Base-by-base conservation (phyloP, 768 basidiomycete genomes). In the Macrolepiota albuminosa region DNA sequence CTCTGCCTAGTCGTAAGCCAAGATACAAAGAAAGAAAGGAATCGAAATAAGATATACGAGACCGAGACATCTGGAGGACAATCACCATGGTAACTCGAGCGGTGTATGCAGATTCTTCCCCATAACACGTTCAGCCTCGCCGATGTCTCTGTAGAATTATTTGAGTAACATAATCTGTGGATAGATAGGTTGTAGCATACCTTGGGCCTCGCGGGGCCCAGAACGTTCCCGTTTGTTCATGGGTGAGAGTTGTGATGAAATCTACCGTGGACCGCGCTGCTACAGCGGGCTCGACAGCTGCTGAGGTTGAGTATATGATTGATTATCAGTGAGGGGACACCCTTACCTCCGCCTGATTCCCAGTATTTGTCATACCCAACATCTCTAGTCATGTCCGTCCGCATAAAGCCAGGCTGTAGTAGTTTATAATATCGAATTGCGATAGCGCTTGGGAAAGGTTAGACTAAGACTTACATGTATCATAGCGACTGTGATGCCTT, bases 151-250 rank as follows among this genome's bases (percentile, higher is more conserved):
- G 50, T 42, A 21, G 13, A 46, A n/a, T 11, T 6, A 16, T 33
- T 11, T 53, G 52, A 54, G 29, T n/a, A n/a, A n/a, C n/a, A n/a
- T 0, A 13, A 0, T 5, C 29, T 13, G 3, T 18, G 5, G 16
- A 0, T 7, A 8, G 31, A 40, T 31, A 29, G 14, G 40, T 1
- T 37, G 5, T 2, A 16, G 56, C 67, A 40, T 46, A 75, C 75
- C 73, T 62, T n/a, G 76, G 69, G 6, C 76, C 77, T 64, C 77
- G 72, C 18, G 79, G 79, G 6, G 79, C 79, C 79, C 78, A 81
- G 58, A 76, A 75, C 49, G 76, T 71, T 6, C 80, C 80, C 0
- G 72, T 71, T 59, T 74, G 66, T 5, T 68, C 71, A 49, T 74
- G 63, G 0, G 69, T 70, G 18, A 79, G 62, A 8, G 64, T 67